phyloP scores from a whole-genome alignment of 2,329 filamentous ascomycete species.

The Penicillium crustosum region DNA sequence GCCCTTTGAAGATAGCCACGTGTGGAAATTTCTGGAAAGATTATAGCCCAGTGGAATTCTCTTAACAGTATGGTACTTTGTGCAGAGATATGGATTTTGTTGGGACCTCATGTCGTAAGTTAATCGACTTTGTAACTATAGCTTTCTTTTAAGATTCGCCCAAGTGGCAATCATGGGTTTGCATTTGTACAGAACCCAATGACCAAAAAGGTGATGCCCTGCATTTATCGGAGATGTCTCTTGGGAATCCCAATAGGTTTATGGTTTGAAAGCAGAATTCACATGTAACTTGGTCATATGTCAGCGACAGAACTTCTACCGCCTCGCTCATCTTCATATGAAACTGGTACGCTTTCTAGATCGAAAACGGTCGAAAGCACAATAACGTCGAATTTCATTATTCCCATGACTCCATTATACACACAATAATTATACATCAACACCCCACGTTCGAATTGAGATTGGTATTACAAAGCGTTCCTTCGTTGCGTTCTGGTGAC shows the following conservation, averaged over 20 bases:
- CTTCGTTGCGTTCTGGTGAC: conserved; percentile 7
- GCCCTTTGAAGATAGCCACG: not conserved
- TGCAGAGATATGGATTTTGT: not conserved
- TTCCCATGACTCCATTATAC: not conserved
- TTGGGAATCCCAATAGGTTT: not conserved
- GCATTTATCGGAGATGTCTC: not conserved
- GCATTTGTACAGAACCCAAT: not conserved
- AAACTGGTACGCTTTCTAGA: not conserved
- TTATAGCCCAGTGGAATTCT: not conserved
- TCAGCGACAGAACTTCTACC: not conserved
- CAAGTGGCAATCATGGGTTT: too few relatives aligned
- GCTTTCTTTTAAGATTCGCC: not conserved
- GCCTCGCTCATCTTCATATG: too few relatives aligned
- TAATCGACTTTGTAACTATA: not conserved
- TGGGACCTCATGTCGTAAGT: not conserved
- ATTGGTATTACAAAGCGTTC: conserved; percentile 7
- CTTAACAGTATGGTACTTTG: not conserved
- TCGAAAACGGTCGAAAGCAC: not conserved
- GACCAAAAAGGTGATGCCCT: not conserved
- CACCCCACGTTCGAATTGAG: not conserved
- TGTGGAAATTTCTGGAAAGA: not conserved
- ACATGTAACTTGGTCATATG: not conserved
- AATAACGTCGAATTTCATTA: not conserved
- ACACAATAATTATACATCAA: conserved; percentile 12
- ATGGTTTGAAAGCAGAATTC: too few relatives aligned